Evolutionary conservation across 306 rosid species (phyloP).

Genomic region (Lablab purpureus): DNA sequence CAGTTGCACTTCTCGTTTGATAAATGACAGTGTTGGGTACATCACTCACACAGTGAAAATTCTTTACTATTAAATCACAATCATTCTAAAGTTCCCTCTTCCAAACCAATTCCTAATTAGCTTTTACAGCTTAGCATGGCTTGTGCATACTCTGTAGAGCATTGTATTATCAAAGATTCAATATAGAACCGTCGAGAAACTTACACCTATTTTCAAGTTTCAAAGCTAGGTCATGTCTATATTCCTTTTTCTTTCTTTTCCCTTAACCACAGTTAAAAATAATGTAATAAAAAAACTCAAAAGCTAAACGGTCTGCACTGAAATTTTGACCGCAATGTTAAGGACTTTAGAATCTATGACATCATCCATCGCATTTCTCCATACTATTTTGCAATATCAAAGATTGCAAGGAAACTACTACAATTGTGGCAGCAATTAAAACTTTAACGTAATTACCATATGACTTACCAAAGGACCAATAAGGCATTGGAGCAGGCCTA

Average conservation of each 20-base stretch:
- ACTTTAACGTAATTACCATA: neutral
- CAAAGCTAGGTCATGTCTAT: neutral
- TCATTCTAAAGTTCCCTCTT: neutral
- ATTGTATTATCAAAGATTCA: neutral
- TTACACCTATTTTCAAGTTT: neutral
- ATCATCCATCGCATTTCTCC: neutral
- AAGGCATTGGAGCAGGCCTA: slow-evolving; percentile 84
- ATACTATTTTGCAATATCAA: neutral
- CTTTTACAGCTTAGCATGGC: neutral
- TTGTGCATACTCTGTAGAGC: neutral
- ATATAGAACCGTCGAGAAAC: neutral
- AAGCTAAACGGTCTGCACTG: neutral
- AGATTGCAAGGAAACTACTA: neutral
- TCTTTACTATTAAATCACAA: neutral
- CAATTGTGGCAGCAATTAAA: neutral
- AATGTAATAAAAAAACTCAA: neutral
- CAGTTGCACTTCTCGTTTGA: neutral
- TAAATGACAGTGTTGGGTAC: neutral
- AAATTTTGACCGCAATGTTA: neutral
- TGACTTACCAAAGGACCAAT: slow-evolving; percentile 90
- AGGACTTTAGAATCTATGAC: neutral
- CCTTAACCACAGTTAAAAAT: neutral
- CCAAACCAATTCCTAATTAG: neutral
- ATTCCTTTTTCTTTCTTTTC: neutral
- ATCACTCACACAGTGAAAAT: neutral